A percentile compares a stretch with the other conserved stretches of the same genome.
Conservation (phyloP, 2,329 filamentous ascomycete species). For the Setomelanomma holmii region DNA sequence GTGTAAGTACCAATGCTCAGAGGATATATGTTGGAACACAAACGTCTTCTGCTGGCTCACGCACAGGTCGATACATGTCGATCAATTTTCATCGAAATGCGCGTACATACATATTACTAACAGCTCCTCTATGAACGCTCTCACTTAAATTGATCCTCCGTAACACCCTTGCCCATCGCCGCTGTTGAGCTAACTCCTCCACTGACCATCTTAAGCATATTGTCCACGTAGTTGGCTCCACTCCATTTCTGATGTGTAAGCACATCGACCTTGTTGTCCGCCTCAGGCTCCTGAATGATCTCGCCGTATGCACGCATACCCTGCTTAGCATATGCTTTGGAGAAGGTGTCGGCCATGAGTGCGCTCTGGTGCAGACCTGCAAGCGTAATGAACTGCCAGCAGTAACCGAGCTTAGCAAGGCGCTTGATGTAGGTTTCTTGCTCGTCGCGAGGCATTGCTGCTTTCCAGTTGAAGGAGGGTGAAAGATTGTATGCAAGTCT, state of each 20-base stretch:
- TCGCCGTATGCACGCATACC: slow-evolving; percentile 98
- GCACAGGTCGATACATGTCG: no score
- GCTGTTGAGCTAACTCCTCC: slow-evolving; percentile 90
- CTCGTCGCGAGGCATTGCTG: slow-evolving; percentile 87
- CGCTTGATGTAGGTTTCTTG: slow-evolving; percentile 98
- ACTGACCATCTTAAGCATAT: slow-evolving; percentile 95
- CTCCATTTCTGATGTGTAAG: slow-evolving; percentile 99
- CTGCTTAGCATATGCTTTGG: slow-evolving; percentile 76
- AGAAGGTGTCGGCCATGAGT: slow-evolving; percentile 88
- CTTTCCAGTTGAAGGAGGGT: slow-evolving; percentile 99
- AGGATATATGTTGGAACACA: no score
- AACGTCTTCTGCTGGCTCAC: no score
- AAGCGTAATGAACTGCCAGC: slow-evolving; percentile 99
- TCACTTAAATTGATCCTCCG: slow-evolving; percentile 90
- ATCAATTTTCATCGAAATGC: no score
- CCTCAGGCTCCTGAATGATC: slow-evolving; percentile 97
- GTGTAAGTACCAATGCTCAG: no score
- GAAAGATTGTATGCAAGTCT: slow-evolving; percentile 98
- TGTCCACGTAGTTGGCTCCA: slow-evolving; percentile 92
- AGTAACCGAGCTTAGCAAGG: slow-evolving; percentile 87
- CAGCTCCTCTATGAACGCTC: no score
- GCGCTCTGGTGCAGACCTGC: slow-evolving; percentile 95
- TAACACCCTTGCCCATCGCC: slow-evolving; percentile 97
- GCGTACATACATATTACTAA: no score
- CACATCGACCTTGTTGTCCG: slow-evolving; percentile 87